Evolutionary conservation across 305 asterid genomes (phyloP), one percentile per base, ranked within the genome.

Genomic region (Fraxinus ornus): DNA sequence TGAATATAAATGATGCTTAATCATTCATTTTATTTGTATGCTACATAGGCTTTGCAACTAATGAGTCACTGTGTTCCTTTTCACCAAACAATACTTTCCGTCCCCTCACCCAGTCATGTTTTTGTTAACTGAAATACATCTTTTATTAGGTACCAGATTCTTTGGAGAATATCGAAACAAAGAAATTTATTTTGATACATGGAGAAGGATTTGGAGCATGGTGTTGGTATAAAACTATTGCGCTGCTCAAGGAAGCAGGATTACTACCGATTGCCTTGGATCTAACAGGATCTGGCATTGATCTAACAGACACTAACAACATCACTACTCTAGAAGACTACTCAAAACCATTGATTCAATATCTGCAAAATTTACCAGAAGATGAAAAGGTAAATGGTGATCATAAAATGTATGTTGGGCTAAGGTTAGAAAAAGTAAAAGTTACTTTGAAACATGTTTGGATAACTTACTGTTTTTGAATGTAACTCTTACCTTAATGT

Each of bases 181-280:
- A 90, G 91, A 95, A 92, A 83, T 81, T 96, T 84, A 92, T 96
- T 82, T 84, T 96, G 92, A 91, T 96, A 76, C 99, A 96, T 28
- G 99, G 99, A 60, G 99, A 96, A 91, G 99, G 99, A 75, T 93
- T 96, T 80, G 99, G 99, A 83, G 99, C 98, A 80, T 96, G 99
- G 99, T 96, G 98, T 91, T 96, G 99, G 99, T 96, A 94, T 79
- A 96, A 93, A 88, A 93, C 83, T 80, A 94, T 94, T 60, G 98
- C 98, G 73, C 87, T 91, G 13, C 89, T 94, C 74, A 97, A 96
- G 88, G 99, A 96, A 88, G 77, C 92, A 26, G 99, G 98, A 81
- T 87, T 96, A 79, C 74, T 70, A 76, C 98, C 99, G 0, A 77
- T 87, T 19, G 97, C 97, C 75, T 88, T 96, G 81, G 98, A 96